phyloP scores from a whole-genome alignment of 129 eudicot genomes.

The Logfia minima region DNA sequence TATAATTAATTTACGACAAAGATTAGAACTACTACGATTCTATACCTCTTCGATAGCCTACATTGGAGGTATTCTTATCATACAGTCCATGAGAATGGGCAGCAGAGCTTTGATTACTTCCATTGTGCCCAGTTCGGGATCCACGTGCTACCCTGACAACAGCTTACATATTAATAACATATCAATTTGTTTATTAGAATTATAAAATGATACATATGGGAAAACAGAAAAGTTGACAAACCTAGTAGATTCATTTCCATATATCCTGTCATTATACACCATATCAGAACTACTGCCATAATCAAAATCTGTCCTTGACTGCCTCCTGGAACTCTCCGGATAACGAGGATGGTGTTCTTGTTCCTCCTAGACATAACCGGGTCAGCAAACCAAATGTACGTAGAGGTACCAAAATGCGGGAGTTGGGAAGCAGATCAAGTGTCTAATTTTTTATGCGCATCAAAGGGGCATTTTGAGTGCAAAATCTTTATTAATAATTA shows the following conservation, averaged over 20 bases:
- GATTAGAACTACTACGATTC: not conserved
- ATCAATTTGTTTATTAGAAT: not conserved
- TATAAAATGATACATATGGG: not conserved
- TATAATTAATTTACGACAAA: not conserved
- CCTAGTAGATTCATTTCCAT: constrained; percentile 45
- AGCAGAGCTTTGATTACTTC: constrained; percentile 29
- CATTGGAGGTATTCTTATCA: constrained; percentile 36
- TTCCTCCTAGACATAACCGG: constrained; percentile 35
- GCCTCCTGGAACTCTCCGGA: constrained; percentile 39
- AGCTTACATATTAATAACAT: constrained; percentile 9
- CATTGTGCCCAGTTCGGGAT: constrained; percentile 36
- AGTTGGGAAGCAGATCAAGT: not conserved
- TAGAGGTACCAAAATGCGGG: not conserved
- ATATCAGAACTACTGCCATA: constrained; percentile 30
- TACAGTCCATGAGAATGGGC: constrained; percentile 39
- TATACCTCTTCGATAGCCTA: constrained; percentile 44
- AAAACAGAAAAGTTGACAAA: not conserved
- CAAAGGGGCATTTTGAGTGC: not conserved
- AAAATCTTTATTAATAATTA: too few relatives aligned
- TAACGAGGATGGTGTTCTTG: constrained; percentile 47
- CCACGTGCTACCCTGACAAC: constrained; percentile 35
- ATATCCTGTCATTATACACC: constrained; percentile 34
- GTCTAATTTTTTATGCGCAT: not conserved
- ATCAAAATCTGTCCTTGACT: constrained; percentile 39
- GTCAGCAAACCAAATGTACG: not conserved